Conservation (phyloP, 2,329 filamentous ascomycete species). For the Alternaria sp. region DNA sequence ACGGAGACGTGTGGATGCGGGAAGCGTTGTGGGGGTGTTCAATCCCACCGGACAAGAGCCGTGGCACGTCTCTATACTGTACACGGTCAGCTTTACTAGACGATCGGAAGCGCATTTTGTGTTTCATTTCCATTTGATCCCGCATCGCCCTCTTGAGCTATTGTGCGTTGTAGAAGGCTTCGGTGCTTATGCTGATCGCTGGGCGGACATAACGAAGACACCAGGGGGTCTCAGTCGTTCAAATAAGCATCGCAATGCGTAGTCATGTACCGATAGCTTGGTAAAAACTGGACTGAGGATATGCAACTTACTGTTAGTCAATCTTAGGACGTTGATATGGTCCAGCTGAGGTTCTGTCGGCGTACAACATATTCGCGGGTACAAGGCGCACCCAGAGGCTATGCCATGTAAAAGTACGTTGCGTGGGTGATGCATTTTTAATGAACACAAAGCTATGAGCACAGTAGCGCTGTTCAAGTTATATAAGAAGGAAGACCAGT, state of each 20-base stretch:
- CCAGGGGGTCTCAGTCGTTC: not conserved
- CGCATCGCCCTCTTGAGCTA: not conserved
- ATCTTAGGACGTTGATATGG: not conserved
- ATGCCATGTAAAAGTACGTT: not conserved
- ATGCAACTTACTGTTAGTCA: not conserved
- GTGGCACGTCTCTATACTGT: not conserved
- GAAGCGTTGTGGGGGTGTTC: not conserved
- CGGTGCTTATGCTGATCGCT: not conserved
- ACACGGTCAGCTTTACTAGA: not conserved
- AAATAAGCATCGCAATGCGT: not conserved
- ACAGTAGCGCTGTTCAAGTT: not conserved
- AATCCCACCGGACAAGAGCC: not conserved
- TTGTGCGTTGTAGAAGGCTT: not conserved
- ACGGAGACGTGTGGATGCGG: constrained; percentile 1
- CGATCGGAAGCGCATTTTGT: not conserved
- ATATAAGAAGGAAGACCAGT: not conserved
- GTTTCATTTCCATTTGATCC: not conserved
- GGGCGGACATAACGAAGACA: not conserved
- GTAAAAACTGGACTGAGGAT: not conserved
- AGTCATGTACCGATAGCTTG: not conserved
- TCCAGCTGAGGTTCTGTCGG: not conserved
- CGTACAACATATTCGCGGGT: not conserved
- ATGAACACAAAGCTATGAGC: not conserved
- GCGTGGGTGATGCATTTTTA: not conserved
- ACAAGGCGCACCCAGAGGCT: not conserved